A percentile compares a stretch with the other conserved stretches of the same genome.
phyloP scores from a whole-genome alignment of 1,139 yeast genomes.

The Magnusiomyces sp. region DNA sequence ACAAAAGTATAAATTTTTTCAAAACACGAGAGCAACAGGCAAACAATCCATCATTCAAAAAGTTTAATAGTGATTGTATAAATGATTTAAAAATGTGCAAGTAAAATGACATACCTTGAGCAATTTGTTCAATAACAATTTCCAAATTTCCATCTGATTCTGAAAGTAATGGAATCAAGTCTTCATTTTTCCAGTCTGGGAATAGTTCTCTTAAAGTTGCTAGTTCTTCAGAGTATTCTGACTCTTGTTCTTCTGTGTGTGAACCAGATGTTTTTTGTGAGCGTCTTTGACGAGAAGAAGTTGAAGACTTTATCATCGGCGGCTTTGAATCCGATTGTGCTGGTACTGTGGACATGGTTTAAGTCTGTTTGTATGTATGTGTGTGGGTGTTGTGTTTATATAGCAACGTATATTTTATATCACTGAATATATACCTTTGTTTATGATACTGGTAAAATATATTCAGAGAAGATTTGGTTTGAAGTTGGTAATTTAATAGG shows the following conservation, averaged over 20 bases:
- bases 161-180: constrained; percentile 61
- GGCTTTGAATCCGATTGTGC: constrained; percentile 9
- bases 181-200: constrained; percentile 92
- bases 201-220: constrained; percentile 71
- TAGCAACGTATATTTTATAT: background rate
- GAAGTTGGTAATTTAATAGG: background rate
- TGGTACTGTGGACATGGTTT: background rate
- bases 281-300: constrained; percentile 14
- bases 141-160: constrained; percentile 72
- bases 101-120: constrained; percentile 46
- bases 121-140: constrained; percentile 75
- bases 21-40: constrained; percentile 16
- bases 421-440: background rate
- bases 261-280: constrained; percentile 7
- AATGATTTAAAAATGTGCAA: background rate
- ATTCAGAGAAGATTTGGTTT: background rate
- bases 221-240: constrained; percentile 36
- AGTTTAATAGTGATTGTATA: constrained; percentile 43
- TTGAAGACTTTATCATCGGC: constrained; percentile 13
- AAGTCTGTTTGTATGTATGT: background rate
- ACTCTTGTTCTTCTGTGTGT: constrained; percentile 29
- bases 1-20: background rate
- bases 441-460: background rate
- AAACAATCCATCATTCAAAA: constrained; percentile 46
- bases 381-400: background rate